These are phyloP conservation scores for Suhomyces ambrosiae DNA, from an alignment of 1,139 yeast genomes.

Conservation along the genomic window DNA sequence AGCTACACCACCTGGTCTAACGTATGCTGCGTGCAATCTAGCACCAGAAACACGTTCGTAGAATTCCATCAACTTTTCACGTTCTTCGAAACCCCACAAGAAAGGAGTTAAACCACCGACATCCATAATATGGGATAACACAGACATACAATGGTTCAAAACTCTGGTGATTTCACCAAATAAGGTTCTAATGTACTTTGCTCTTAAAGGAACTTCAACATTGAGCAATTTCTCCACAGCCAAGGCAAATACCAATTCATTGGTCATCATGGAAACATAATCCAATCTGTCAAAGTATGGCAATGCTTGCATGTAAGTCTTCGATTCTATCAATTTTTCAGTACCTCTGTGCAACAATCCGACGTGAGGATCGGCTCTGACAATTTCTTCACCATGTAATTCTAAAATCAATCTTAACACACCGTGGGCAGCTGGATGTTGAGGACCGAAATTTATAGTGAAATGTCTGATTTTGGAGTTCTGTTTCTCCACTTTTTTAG, in stretches of 20 bases:
- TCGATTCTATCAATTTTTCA: conserved; percentile 81
- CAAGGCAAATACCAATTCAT: conserved; percentile 81
- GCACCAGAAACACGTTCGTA: conserved; percentile 93
- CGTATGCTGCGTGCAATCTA: conserved; percentile 83
- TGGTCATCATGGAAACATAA: conserved; percentile 91
- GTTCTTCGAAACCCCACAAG: conserved; percentile 93
- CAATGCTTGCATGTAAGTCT: conserved; percentile 82
- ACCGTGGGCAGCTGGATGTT: conserved; percentile 95
- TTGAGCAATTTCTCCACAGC: conserved; percentile 86
- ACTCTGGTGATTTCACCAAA: conserved; percentile 88
- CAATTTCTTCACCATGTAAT: conserved; percentile 85
- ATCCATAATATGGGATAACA: conserved; percentile 89
- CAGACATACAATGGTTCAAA: conserved; percentile 85
- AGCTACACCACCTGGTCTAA: conserved; percentile 91
- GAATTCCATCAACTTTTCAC: conserved; percentile 92
- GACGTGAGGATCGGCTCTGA: conserved; percentile 86
- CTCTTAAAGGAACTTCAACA: conserved; percentile 83
- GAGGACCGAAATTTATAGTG: conserved; percentile 90
- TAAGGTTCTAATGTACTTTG: conserved; percentile 79
- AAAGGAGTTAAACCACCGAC: conserved; percentile 94
- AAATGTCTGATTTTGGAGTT: conserved; percentile 76
- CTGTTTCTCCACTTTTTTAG: conserved; percentile 46
- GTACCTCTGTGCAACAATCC: conserved; percentile 89
- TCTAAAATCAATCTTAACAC: conserved; percentile 85
- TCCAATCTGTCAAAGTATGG: conserved; percentile 90